Percentiles rank a stretch among this genome's conserved stretches.
phyloP scores from a whole-genome alignment of 208 protist species.

The Histomonas meleagridis region DNA sequence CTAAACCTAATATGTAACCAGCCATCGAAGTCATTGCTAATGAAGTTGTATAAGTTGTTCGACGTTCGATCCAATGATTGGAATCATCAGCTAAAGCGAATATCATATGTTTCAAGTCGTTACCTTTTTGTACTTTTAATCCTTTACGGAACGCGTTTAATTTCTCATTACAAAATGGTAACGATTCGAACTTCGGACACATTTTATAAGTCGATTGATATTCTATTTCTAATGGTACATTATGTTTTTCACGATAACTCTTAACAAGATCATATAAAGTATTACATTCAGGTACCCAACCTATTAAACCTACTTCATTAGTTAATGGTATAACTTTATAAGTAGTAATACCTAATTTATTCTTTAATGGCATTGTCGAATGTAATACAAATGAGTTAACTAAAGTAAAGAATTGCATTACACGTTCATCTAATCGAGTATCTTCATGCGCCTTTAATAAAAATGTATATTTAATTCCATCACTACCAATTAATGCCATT shows the following conservation, averaged over 20 bases:
- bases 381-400: background rate
- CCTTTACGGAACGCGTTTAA: background rate
- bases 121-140: background rate
- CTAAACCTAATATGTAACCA: slow-evolving; percentile 7
- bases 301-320: background rate
- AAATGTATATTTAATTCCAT: background rate
- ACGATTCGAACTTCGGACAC: background rate
- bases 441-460: slow-evolving; percentile 29
- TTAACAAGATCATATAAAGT: background rate
- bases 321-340: slow-evolving; percentile 19
- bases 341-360: background rate
- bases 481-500: background rate
- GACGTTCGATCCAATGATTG: background rate
- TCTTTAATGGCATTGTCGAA: background rate
- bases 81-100: background rate
- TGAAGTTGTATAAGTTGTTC: background rate
- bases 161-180: background rate
- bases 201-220: background rate
- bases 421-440: background rate
- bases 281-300: background rate
- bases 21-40: slow-evolving; percentile 13
- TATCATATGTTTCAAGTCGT: background rate
- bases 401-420: slow-evolving; percentile 25
- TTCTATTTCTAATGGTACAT: background rate
- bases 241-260: background rate